These are phyloP conservation scores for Candida germanica DNA, from an alignment of 805 yeast genomes.

Conservation along the genomic window DNA sequence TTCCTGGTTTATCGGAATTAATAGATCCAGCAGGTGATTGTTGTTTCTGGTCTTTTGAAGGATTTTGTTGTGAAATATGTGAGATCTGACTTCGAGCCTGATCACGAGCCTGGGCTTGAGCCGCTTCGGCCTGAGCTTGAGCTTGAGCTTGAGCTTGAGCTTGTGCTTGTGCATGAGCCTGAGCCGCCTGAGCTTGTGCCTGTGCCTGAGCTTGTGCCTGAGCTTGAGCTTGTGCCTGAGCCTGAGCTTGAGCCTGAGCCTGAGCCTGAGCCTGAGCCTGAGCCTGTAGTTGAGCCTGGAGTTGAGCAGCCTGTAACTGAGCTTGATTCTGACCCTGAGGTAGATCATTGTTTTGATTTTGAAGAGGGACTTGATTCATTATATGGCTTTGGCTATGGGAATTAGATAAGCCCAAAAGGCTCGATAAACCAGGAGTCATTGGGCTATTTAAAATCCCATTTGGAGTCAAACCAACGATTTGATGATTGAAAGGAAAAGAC, in stretches of 20 bases:
- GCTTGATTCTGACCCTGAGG: too few relatives aligned
- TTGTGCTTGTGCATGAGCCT: constrained; percentile 5
- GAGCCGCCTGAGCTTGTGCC: constrained; percentile 6
- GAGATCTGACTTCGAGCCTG: too few relatives aligned
- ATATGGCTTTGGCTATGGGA: constrained; percentile 8
- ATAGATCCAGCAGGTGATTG: too few relatives aligned
- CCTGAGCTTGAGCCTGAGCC: constrained; percentile 8
- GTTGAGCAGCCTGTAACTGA: constrained; percentile 6
- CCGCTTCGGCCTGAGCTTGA: constrained; percentile 11
- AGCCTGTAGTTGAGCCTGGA: constrained; percentile 9
- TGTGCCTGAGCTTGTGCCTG: constrained; percentile 1
- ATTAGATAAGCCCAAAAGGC: constrained; percentile 32
- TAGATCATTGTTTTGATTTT: constrained; percentile 1
- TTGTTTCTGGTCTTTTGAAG: too few relatives aligned
- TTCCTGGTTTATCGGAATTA: too few relatives aligned
- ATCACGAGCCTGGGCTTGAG: too few relatives aligned
- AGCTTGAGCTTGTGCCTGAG: constrained; percentile 7
- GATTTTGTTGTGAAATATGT: too few relatives aligned
- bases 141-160: constrained; percentile 10
- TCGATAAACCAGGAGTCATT: constrained; percentile 47
- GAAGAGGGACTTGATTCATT: constrained; percentile 1
- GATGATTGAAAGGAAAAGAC: constrained; percentile 31
- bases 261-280: constrained; percentile 4
- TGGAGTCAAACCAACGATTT: constrained; percentile 36
- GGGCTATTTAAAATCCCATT: constrained; percentile 39